Conservation (phyloP, 495 filamentous ascomycete genomes). For the Penicillium chermesinum region DNA sequence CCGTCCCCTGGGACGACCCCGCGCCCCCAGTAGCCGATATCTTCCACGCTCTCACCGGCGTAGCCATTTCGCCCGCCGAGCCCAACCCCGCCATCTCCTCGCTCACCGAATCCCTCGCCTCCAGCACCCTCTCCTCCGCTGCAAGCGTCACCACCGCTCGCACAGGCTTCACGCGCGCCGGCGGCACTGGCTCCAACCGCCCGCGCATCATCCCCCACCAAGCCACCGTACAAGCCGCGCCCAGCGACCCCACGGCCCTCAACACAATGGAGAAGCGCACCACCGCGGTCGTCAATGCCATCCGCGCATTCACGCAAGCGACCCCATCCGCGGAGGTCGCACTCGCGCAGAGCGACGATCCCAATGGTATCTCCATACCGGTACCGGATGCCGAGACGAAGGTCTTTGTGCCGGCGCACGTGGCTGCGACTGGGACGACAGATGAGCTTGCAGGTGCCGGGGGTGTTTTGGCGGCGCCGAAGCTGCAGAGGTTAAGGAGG, state of each 20-base stretch:
- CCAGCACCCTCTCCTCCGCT: constrained; percentile 24
- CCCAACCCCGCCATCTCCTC: constrained; percentile 22
- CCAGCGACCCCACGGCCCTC: constrained; percentile 70
- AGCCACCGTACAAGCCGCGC: constrained; percentile 67
- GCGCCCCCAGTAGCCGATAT: constrained; percentile 62
- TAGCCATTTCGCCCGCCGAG: constrained; percentile 27
- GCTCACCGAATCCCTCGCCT: constrained; percentile 24
- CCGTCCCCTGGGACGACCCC: constrained; percentile 73
- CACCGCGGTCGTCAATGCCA: constrained; percentile 70
- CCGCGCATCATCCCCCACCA: constrained; percentile 65
- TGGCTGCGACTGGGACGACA: constrained; percentile 34
- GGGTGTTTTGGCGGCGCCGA: constrained; percentile 60
- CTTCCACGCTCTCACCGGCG: constrained; percentile 68
- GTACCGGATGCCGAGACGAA: constrained; percentile 37
- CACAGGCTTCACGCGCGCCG: constrained; percentile 12
- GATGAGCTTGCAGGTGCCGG: constrained; percentile 42
- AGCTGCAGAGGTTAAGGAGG: constrained; percentile 75
- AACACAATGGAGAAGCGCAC: constrained; percentile 82
- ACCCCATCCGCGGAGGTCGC: constrained; percentile 38
- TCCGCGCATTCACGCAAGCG: constrained; percentile 55
- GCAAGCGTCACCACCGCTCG: constrained; percentile 28
- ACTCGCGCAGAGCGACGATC: constrained; percentile 42
- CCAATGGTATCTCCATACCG: constrained; percentile 35
- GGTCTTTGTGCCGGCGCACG: constrained; percentile 48
- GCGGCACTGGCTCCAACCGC: constrained; percentile 10